A percentile compares a stretch with the other conserved stretches of the same genome.
Evolutionary conservation across 805 yeast species (phyloP).

Genomic region (Spathaspora arborariae): DNA sequence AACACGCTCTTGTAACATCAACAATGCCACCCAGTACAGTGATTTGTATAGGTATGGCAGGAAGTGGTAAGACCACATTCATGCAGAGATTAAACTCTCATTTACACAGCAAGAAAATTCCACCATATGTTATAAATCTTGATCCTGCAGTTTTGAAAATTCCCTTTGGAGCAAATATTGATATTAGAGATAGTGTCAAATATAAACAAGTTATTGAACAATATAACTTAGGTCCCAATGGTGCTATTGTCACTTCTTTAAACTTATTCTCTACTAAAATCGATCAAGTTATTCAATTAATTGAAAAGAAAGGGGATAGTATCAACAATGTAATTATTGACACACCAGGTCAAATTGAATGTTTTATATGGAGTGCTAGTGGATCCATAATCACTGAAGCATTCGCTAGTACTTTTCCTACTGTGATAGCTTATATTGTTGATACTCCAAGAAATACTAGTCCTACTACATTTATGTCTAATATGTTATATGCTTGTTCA

Average conservation of each 20-base stretch:
- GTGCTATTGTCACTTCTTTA: slow-evolving; percentile 94
- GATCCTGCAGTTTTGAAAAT: slow-evolving; percentile 95
- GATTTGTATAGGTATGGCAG: slow-evolving; percentile 49
- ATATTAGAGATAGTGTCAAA: slow-evolving; percentile 92
- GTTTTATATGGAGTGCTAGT: slow-evolving; percentile 97
- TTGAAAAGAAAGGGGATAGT: slow-evolving; percentile 68
- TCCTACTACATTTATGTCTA: slow-evolving; percentile 96
- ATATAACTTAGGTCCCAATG: slow-evolving; percentile 93
- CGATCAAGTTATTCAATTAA: slow-evolving; percentile 85
- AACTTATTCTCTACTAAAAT: slow-evolving; percentile 92
- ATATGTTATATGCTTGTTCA: slow-evolving; percentile 97
- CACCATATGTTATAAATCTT: slow-evolving; percentile 89
- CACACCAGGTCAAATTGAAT: slow-evolving; percentile 98
- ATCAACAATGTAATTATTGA: slow-evolving; percentile 76
- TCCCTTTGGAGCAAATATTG: slow-evolving; percentile 94
- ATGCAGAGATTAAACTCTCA: slow-evolving; percentile 93
- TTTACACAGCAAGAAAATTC: slow-evolving; percentile 62
- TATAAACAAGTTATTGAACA: slow-evolving; percentile 96
- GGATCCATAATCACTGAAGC: slow-evolving; percentile 97
- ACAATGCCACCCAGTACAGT: slow-evolving; percentile 31
- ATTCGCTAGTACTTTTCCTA: slow-evolving; percentile 92
- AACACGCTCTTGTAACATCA: not conserved
- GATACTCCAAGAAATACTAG: slow-evolving; percentile 94
- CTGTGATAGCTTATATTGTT: slow-evolving; percentile 90
- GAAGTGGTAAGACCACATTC: slow-evolving; percentile 94